Evolutionary conservation across 1,284 basidiomycete genomes (phyloP).

Genomic region (Ceratorhiza oryzae-sativae): DNA sequence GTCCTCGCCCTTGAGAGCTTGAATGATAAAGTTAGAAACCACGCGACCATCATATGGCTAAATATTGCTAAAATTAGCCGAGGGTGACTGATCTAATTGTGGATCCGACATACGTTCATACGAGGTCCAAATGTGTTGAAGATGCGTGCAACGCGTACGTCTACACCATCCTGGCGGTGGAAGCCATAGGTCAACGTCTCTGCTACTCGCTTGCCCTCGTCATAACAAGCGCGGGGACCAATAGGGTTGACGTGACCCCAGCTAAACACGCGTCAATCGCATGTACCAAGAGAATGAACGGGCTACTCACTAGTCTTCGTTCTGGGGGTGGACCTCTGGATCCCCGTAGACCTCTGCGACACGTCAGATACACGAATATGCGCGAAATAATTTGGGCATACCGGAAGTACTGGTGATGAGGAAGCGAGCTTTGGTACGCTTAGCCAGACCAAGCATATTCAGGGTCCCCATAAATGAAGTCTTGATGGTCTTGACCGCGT

Average conservation of each 20-base stretch:
- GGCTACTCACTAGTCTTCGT: constrained; percentile 82
- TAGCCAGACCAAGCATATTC: constrained; percentile 98
- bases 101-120: constrained; percentile 43
- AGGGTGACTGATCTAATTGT: constrained; percentile 45
- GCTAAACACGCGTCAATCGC: constrained; percentile 53
- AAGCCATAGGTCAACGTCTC: constrained; percentile 96
- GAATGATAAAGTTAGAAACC: constrained; percentile 98
- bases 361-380: constrained; percentile 7
- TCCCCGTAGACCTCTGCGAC: constrained; percentile 91
- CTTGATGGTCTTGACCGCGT: constrained; percentile 96
- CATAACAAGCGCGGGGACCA: constrained; percentile 96
- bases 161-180: constrained; percentile 91
- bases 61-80: constrained; percentile 55
- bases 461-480: constrained; percentile 97
- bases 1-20: constrained; percentile 93
- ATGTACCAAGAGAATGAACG: neutral
- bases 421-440: constrained; percentile 96
- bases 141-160: constrained; percentile 94
- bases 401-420: constrained; percentile 93
- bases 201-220: constrained; percentile 96
- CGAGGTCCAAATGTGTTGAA: constrained; percentile 84
- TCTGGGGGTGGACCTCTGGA: constrained; percentile 95
- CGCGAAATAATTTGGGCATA: constrained; percentile 49
- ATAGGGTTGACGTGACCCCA: constrained; percentile 99
- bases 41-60: constrained; percentile 96